phyloP scores from a whole-genome alignment of 331 rosid genomes.

The Arachis monticola region DNA sequence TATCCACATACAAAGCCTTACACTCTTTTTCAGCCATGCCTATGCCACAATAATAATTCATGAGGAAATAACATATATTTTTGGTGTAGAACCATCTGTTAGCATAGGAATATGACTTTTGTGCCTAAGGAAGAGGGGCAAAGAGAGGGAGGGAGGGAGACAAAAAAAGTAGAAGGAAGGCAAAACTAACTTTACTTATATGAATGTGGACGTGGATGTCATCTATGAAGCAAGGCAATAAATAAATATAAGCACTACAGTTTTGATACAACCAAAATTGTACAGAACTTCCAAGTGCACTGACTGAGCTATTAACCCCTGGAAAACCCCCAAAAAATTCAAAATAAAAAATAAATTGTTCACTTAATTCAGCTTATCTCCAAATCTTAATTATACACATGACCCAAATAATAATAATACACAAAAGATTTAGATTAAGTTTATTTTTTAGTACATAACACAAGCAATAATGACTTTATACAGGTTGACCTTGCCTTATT shows the following conservation, averaged over 20 bases:
- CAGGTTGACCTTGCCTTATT: conserved; percentile 7
- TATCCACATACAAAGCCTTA: no score
- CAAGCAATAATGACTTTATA: neutral
- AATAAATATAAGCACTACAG: conserved; percentile 14
- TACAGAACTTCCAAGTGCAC: neutral
- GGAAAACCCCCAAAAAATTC: conserved; percentile 10
- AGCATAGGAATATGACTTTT: neutral
- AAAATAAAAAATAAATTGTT: neutral
- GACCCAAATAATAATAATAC: neutral
- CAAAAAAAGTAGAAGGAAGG: neutral
- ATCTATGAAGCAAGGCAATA: conserved; percentile 19
- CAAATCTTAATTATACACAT: neutral
- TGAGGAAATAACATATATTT: no score
- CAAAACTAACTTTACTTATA: conserved; percentile 8
- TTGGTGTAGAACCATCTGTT: neutral
- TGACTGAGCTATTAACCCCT: no score
- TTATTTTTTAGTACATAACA: conserved; percentile 21
- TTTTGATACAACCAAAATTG: conserved; percentile 23
- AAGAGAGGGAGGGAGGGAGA: neutral
- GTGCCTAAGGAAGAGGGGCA: neutral
- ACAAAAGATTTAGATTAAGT: neutral
- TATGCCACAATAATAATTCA: no score
- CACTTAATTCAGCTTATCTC: conserved; percentile 22
- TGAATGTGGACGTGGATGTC: neutral
- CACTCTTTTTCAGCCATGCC: no score